Conservation (phyloP, 2,329 filamentous ascomycete genomes). For the Aulographum hederae region DNA sequence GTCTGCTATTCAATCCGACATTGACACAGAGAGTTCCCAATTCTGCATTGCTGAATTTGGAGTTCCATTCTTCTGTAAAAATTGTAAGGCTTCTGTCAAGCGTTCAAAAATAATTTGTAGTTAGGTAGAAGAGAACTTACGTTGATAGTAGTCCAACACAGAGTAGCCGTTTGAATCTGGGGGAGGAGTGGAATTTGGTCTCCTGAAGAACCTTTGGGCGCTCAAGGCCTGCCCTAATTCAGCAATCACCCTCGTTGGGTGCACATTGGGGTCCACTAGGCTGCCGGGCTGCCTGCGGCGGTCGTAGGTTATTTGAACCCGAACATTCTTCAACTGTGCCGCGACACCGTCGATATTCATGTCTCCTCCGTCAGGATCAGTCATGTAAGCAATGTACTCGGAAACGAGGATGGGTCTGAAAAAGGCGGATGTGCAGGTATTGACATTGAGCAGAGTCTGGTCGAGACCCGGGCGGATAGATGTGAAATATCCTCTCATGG, state of each 20-base stretch:
- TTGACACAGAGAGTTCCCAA: no score
- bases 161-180: no score
- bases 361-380: neutral
- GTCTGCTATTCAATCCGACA: no score
- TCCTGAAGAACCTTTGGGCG: no score
- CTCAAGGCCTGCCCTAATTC: neutral
- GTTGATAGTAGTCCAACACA: no score
- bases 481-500: constrained; percentile 42
- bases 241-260: neutral
- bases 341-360: neutral
- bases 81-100: no score
- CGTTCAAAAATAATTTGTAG: no score
- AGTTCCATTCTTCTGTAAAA: no score
- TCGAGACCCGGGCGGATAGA: constrained; percentile 41
- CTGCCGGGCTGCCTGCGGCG: neutral
- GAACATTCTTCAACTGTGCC: neutral
- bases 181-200: no score
- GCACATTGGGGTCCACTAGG: no score
- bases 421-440: constrained; percentile 41
- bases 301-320: neutral
- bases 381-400: neutral
- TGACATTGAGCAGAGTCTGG: constrained; percentile 42
- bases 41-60: no score
- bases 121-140: no score
- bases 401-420: constrained; percentile 27